phyloP scores from a whole-genome alignment of 139 green algal genomes.

The Ettlia oleoabundans region DNA sequence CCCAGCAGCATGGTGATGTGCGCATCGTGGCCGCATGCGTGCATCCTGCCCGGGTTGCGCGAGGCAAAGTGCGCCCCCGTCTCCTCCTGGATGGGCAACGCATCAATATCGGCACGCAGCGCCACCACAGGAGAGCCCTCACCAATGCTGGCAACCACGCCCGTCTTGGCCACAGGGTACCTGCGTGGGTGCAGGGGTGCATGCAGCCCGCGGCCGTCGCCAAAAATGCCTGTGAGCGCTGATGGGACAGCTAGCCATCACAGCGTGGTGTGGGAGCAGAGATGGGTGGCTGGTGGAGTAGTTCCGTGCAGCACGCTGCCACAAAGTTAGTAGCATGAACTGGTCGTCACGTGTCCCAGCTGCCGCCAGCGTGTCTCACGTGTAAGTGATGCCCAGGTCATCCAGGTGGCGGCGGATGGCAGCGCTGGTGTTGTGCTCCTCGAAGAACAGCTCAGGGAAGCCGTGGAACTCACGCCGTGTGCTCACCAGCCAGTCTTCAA shows the following conservation, averaged over 20 bases:
- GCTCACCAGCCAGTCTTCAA: conserved; percentile 43
- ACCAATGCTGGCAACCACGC: conserved; percentile 80
- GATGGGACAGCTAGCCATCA: no score
- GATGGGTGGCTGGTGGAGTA: no score
- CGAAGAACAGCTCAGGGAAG: conserved; percentile 58
- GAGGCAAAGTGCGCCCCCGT: conserved; percentile 35
- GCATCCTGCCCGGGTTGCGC: conserved; percentile 41
- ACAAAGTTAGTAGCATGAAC: no score
- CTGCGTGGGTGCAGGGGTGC: no score
- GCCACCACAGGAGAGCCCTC: conserved; percentile 67
- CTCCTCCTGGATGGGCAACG: conserved; percentile 76
- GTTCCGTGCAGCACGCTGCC: no score
- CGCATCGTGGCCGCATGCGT: conserved; percentile 88
- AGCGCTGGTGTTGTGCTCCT: conserved; percentile 75
- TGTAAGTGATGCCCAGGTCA: conserved; percentile 69
- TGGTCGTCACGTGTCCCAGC: no score
- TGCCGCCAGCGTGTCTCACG: no score
- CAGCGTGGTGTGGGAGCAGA: no score
- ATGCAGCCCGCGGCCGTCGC: no score
- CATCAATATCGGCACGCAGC: conserved; percentile 92
- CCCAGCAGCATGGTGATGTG: conserved; percentile 91
- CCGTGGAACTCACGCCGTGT: conserved; percentile 50
- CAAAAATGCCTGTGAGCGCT: no score
- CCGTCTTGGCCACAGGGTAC: conserved; percentile 69
- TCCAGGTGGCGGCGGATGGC: conserved; percentile 67